Evolutionary conservation across 352 stramenopile genomes (phyloP), one percentile per base, ranked within the genome.

Genomic region (Phytopythium sindhum): DNA sequence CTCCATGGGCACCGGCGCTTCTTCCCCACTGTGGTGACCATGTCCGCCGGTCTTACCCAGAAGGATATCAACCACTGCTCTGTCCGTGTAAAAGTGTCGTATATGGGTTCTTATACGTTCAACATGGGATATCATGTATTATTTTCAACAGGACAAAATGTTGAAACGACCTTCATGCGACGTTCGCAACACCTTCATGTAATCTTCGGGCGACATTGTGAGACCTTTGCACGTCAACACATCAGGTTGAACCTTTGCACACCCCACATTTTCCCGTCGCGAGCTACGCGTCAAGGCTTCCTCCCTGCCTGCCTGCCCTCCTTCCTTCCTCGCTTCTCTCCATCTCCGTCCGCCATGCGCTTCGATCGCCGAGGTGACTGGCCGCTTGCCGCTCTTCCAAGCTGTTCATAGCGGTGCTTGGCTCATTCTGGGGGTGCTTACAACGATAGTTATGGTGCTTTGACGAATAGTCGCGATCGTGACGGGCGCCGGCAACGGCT

Each of bases 401-500:
- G 15, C 29, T 41, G 29, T 60, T 3, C 29, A 28, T 28, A 5
- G 54, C 24, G 48, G 48, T 23, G 7, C 48, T 23, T 39, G 12
- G 9, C 26, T 21, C 48, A 4, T 39, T 55, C 28, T 23, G 7
- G 8, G 1, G 48, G 15, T 33, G 15, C 48, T 55, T 15, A 55
- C 28, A 55, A 7, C 48, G 48, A 9, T 23, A 39, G 26, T 5
- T 33, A 28, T 31, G 26, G 5, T 28, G 23, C 55, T 26, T 31
- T 53, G 45, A 4, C 50, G 51, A 24, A 44, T 56, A 89, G 86
- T 97, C 47, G 89, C 86, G 41, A 91, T 97, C 56, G 80, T 97
- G 37, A 97, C 89, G 7, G 89, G 89, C 11, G 88, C 89, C 15
- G 86, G 88, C 15, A 88, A 93, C 55, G 89, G 89, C n/a, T 69